Base-by-base conservation (phyloP, 1,139 yeast species). In the Yamadazyma atlantica region DNA sequence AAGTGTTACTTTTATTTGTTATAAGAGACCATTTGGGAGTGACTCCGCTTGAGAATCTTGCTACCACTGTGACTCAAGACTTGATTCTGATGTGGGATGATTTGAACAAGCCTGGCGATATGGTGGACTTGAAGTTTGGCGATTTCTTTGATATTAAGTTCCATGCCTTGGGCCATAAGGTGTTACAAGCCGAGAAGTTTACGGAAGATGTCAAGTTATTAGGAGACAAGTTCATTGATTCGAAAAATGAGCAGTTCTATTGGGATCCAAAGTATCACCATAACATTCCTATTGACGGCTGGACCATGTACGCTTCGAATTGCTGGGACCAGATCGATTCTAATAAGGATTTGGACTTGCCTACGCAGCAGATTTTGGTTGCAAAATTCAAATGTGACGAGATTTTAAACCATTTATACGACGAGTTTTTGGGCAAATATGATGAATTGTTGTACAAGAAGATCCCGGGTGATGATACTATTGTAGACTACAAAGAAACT, bases 331-430 rank as follows among this genome's bases (percentile, higher is more conserved):
- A 89, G 59, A 92, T 92, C 53, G 95, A 89, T 60, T 74, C 76
- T 43, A 92, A 92, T 62, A 90, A 88, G 61, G 98, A 92, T 57
- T 75, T 92, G 50, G 98, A 92, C 62, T 73, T 92, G 50, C 98
- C 98, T 18, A 90, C 97, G 1, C 98, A 92, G 58, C 98, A 92
- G 58, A 86, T 88, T 32, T 69, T 92, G 43, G 97, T 92, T 14
- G 96, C 98, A 4, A 80, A 92, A 50, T 92, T 88, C 64, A 81
- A 96, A 55, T 92, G 98, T 60, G 96, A 90, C 53, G 98, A 92
- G 58, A 85, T 94, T 37, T 75, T 81, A 19, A 62, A 66, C 21
- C 64, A 62, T 29, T 72, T 81, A 1, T 78, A 64, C 53, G 69
- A 65, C 5, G 68, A 64, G 12, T 84, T 83, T 53, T 60, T 64